phyloP scores from a whole-genome alignment of 305 asterid genomes.

The Fraxinus angustifolia region DNA sequence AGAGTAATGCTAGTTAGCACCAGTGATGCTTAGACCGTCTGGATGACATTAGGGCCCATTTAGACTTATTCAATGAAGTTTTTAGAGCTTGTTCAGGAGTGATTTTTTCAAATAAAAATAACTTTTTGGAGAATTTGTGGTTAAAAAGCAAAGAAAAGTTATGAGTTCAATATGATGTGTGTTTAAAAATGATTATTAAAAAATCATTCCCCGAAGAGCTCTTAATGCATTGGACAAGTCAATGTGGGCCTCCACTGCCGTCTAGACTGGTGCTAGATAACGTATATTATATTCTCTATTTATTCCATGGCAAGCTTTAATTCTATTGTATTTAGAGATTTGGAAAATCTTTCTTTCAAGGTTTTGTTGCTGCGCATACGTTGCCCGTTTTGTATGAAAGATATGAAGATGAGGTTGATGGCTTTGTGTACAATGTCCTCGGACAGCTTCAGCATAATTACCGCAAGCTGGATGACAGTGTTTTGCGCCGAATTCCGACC shows the following conservation, averaged over 20 bases:
- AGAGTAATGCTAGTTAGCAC: neutral
- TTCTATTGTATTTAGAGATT: neutral
- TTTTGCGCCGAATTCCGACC: constrained; percentile 55
- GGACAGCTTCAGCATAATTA: constrained; percentile 55
- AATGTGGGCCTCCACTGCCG: neutral
- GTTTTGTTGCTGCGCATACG: constrained; percentile 81
- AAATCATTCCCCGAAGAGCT: neutral
- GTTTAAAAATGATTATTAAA: neutral
- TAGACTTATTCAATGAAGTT: neutral
- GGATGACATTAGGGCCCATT: neutral
- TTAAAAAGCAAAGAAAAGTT: neutral
- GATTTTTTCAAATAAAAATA: neutral
- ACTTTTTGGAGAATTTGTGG: neutral
- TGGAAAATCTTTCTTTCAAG: constrained; percentile 25
- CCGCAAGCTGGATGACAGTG: constrained; percentile 55
- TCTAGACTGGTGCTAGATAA: neutral
- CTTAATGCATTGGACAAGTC: neutral
- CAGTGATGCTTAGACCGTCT: neutral
- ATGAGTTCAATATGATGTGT: neutral
- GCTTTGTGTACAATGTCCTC: constrained; percentile 40
- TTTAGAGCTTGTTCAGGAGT: neutral
- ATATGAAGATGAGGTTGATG: constrained; percentile 67
- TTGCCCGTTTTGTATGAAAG: constrained; percentile 69
- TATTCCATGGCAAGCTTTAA: neutral
- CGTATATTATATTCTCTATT: neutral